Evolutionary conservation across 768 basidiomycete species (phyloP).

Genomic region (Erythrobasidium yunnanense): DNA sequence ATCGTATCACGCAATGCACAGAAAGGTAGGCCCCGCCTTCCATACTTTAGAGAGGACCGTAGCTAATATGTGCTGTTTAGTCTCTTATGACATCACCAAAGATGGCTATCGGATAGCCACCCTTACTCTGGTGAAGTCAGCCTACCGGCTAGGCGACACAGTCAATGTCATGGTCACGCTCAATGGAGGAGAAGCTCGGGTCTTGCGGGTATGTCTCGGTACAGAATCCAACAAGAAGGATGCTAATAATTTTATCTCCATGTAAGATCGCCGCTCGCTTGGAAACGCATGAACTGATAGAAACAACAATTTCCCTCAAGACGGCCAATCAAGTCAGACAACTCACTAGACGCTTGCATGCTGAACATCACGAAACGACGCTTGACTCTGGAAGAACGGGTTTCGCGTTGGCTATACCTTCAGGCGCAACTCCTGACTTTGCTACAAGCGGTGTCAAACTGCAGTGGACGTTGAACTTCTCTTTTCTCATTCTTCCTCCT

Average conservation of each 20-base stretch:
- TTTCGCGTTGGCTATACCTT: slow-evolving; percentile 83
- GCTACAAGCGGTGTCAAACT: slow-evolving; percentile 67
- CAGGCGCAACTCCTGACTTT: slow-evolving; percentile 81
- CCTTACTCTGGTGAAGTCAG: slow-evolving; percentile 79
- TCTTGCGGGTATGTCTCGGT: slow-evolving; percentile 60
- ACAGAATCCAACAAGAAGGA: neutral
- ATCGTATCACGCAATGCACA: slow-evolving; percentile 76
- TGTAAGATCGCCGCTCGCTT: slow-evolving; percentile 71
- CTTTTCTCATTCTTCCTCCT: slow-evolving; percentile 67
- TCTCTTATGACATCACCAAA: slow-evolving; percentile 90
- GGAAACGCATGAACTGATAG: slow-evolving; percentile 66
- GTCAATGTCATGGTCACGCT: slow-evolving; percentile 77
- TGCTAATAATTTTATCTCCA: neutral
- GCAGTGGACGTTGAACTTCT: slow-evolving; percentile 78
- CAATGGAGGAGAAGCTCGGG: slow-evolving; percentile 64
- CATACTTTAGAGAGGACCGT: neutral
- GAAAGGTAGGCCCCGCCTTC: slow-evolving; percentile 53
- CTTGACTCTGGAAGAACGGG: slow-evolving; percentile 65
- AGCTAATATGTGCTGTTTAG: slow-evolving; percentile 43
- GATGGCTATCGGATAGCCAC: slow-evolving; percentile 80
- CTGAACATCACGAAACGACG: slow-evolving; percentile 72
- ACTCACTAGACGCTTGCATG: slow-evolving; percentile 61
- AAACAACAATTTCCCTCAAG: slow-evolving; percentile 54
- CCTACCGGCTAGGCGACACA: slow-evolving; percentile 84
- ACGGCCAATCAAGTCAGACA: slow-evolving; percentile 38